Conservation (phyloP, 805 yeast genomes). For the Candida krabiensis region DNA sequence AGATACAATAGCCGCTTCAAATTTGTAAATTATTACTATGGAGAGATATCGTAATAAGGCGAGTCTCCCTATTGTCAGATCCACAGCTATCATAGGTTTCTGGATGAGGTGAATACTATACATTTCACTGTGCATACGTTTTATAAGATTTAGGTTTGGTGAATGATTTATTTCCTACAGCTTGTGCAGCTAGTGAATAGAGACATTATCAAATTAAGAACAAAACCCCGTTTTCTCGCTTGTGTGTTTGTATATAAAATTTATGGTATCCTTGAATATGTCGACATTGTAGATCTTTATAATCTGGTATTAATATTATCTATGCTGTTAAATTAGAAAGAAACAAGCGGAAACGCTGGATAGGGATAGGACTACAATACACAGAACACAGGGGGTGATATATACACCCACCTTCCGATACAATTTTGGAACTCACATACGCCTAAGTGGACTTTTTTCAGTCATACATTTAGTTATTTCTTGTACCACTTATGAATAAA, state of each 20-base stretch:
- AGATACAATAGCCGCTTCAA: too few species aligned
- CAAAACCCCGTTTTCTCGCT: slow-evolving; percentile 8
- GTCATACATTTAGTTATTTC: background rate
- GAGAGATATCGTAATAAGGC: background rate
- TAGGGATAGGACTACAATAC: too few species aligned
- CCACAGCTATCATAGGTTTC: background rate
- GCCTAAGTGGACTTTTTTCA: slow-evolving; percentile 16
- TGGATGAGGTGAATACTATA: slow-evolving; percentile 6
- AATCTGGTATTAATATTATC: background rate
- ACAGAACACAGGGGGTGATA: too few species aligned
- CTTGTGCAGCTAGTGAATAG: slow-evolving; percentile 3
- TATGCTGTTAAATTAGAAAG: background rate
- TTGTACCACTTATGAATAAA: background rate
- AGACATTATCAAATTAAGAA: slow-evolving; percentile 1
- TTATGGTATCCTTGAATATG: background rate
- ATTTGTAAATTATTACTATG: too few species aligned
- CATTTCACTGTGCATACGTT: background rate
- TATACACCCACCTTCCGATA: too few species aligned
- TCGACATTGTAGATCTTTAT: background rate
- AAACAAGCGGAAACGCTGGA: background rate
- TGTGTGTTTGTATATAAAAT: slow-evolving; percentile 2
- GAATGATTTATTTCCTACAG: slow-evolving; percentile 5
- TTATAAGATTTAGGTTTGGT: too few species aligned
- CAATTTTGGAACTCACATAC: too few species aligned
- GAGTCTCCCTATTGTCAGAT: background rate